phyloP scores from a whole-genome alignment of 768 basidiomycete genomes.

The Pleurotus citrinopileatus region DNA sequence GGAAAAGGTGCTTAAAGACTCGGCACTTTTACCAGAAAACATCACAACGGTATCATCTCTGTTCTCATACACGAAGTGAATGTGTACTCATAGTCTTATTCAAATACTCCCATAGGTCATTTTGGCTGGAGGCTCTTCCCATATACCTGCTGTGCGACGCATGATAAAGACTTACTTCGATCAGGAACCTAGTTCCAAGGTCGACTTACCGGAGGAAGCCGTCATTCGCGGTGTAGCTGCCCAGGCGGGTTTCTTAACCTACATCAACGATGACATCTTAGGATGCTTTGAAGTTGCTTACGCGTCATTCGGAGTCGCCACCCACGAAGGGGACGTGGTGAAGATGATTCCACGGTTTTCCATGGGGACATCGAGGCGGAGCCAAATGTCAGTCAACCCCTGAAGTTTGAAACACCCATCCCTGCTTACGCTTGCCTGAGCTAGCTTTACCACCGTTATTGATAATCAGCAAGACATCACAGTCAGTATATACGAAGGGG shows the following conservation, averaged over 20 bases:
- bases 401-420: no score
- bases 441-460: constrained; percentile 79
- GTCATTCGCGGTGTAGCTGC: constrained; percentile 74
- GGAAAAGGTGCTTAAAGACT: constrained; percentile 81
- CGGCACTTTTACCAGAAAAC: constrained; percentile 73
- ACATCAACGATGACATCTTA: constrained; percentile 47
- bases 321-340: constrained; percentile 63
- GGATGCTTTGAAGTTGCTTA: constrained; percentile 60
- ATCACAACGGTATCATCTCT: constrained; percentile 54
- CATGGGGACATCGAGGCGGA: constrained; percentile 49
- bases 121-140: constrained; percentile 62
- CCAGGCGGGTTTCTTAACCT: constrained; percentile 61
- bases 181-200: constrained; percentile 62
- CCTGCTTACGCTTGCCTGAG: no score
- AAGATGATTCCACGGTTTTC: constrained; percentile 42
- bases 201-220: constrained; percentile 73
- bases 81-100: no score
- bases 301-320: constrained; percentile 60
- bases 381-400: constrained; percentile 35
- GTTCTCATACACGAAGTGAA: background rate
- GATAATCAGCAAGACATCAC: constrained; percentile 89
- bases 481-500: constrained; percentile 90
- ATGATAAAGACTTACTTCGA: constrained; percentile 66
- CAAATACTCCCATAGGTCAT: constrained; percentile 29
- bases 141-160: constrained; percentile 69